phyloP scores from a whole-genome alignment of 768 basidiomycete species.

The Pisolithus albus region DNA sequence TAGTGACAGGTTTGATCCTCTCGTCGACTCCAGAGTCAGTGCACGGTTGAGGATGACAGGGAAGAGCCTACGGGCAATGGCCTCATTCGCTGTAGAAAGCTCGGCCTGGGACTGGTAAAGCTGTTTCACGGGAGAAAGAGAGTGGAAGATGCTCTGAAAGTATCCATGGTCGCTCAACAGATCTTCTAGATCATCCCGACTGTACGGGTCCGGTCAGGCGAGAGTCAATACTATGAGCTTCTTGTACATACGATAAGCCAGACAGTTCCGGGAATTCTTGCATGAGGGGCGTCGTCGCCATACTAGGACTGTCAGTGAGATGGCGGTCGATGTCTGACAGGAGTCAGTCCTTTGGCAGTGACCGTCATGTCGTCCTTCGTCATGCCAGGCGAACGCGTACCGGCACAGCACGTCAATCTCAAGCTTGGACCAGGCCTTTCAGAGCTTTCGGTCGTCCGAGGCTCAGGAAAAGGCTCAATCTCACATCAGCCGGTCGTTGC shows the following conservation, averaged over 20 bases:
- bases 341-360: slow-evolving; percentile 8
- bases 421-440: slow-evolving; percentile 82
- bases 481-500: slow-evolving; percentile 41
- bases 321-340: not conserved
- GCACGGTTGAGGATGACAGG: not conserved
- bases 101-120: slow-evolving; percentile 73
- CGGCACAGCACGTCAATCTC: slow-evolving; percentile 69
- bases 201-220: slow-evolving; percentile 25
- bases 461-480: slow-evolving; percentile 11
- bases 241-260: slow-evolving; percentile 54
- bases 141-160: slow-evolving; percentile 84
- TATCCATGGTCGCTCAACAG: slow-evolving; percentile 73
- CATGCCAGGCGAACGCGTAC: slow-evolving; percentile 76
- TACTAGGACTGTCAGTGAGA: not conserved
- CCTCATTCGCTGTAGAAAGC: slow-evolving; percentile 77
- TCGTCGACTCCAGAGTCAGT: slow-evolving; percentile 26
- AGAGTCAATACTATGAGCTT: slow-evolving; percentile 1
- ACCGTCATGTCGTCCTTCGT: slow-evolving; percentile 46
- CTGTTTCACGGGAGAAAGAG: slow-evolving; percentile 63
- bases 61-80: slow-evolving; percentile 66
- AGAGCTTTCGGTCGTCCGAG: slow-evolving; percentile 36
- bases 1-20: slow-evolving; percentile 70
- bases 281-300: slow-evolving; percentile 38
- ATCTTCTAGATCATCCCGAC: slow-evolving; percentile 88
- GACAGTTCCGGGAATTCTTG: slow-evolving; percentile 69